Base-by-base conservation (phyloP, 2,329 filamentous ascomycete genomes). In the Epichloe sibirici region DNA sequence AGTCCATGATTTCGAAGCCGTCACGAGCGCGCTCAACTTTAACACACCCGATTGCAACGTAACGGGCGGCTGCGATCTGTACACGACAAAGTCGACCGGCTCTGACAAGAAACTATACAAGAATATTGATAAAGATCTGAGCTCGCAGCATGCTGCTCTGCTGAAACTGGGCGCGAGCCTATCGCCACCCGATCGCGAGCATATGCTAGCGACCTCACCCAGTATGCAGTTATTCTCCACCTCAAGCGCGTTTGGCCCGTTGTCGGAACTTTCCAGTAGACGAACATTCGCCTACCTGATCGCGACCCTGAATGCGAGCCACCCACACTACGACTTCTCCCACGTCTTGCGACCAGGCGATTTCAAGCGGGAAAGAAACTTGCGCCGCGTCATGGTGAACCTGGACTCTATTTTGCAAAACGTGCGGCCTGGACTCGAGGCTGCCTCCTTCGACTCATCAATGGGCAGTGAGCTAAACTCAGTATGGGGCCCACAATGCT, bases 71-170 rank as follows among this genome's bases (percentile, higher is more conserved):
- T 97, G 91, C 75, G 93, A 98, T 69, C 78, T 97, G 17, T 98
- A 96, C 75, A 97, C 91, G 9, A 96, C 90, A 28, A 98, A 98
- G 71, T 90, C 93, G 34, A 90, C 91, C 52, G 90, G 90, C 45
- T 85, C 85, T 57, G 93, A 98, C 68, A 96, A 96, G 79, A 97
- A 97, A 66, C 76, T 98, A 8, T 96, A 96, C 76, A 94, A 90
- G 71, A 88, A 85, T 65, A 97, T 98, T 65, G 90, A 96, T 66
- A 83, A 87, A 64, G 90, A 88, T 34, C 81, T 98, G 54, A 90
- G 94, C 68, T 86, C 87, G 39, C 89, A 95, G 68, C 90, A 97
- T 76, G 87, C 90, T 60, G 88, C 90, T 7, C 80, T 95, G 2
- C 76, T 96, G 48, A 86, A 89, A 57, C 80, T 95, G 31, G 90